Conservation (phyloP, 2,329 filamentous ascomycete species). For the Fusarium buharicum region DNA sequence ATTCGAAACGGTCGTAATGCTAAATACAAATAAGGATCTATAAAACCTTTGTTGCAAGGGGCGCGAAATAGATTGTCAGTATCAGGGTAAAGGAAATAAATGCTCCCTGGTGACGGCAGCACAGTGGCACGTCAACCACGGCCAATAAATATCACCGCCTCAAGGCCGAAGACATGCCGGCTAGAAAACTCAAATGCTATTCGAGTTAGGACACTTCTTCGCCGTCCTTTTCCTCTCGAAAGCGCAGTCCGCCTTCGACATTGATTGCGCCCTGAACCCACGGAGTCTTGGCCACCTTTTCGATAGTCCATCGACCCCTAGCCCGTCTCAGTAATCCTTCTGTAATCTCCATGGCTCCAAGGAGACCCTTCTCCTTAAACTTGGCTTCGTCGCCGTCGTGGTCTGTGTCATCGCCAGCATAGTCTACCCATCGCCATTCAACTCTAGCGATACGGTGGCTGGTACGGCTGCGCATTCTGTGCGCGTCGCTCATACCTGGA, state of each 20-base stretch:
- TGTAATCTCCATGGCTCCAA: constrained; percentile 82
- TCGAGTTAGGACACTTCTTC: constrained; percentile 58
- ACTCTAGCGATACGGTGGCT: constrained; percentile 95
- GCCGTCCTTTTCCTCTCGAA: constrained; percentile 68
- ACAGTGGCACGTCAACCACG: too few relatives aligned
- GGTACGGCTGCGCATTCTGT: constrained; percentile 80
- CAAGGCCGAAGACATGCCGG: too few relatives aligned
- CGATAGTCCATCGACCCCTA: constrained; percentile 78
- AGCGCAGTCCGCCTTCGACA: constrained; percentile 70
- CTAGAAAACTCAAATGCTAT: too few relatives aligned
- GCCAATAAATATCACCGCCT: too few relatives aligned
- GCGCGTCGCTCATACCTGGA: constrained; percentile 79
- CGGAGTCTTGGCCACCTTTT: constrained; percentile 74
- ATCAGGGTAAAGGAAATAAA: constrained; percentile 13
- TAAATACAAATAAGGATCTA: constrained; percentile 6
- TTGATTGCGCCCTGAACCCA: constrained; percentile 83
- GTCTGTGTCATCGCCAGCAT: constrained; percentile 84
- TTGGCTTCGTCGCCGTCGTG: constrained; percentile 75
- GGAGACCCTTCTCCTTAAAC: constrained; percentile 71
- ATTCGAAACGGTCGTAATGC: constrained; percentile 11
- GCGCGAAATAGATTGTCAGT: constrained; percentile 21
- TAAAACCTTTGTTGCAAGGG: constrained; percentile 7
- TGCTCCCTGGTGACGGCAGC: too few relatives aligned
- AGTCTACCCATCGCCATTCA: constrained; percentile 95
- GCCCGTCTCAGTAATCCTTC: constrained; percentile 87